phyloP scores from a whole-genome alignment of 805 yeast genomes.

The Sungouiella blattae region DNA sequence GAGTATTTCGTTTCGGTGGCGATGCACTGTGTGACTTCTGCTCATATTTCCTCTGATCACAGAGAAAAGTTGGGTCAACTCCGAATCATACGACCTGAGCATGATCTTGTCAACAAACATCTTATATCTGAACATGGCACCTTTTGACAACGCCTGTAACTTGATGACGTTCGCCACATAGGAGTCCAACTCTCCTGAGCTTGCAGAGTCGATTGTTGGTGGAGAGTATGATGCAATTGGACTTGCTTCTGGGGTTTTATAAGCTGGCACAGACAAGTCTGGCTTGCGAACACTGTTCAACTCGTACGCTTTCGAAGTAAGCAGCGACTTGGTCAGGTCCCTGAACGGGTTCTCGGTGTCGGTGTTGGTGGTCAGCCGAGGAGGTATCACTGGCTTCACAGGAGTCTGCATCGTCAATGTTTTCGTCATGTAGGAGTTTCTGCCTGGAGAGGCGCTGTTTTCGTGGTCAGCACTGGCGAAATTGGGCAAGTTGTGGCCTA shows the following conservation, averaged over 20 bases:
- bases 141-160: conserved; percentile 70
- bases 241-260: not conserved
- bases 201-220: not conserved
- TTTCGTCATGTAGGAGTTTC: conserved; percentile 16
- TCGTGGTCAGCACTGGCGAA: conserved; percentile 46
- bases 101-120: conserved; percentile 62
- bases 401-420: conserved; percentile 8
- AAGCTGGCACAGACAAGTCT: conserved; percentile 3
- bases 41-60: conserved; percentile 47
- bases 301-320: not conserved
- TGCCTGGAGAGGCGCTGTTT: conserved; percentile 15
- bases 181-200: conserved; percentile 1
- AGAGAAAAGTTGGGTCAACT: conserved; percentile 48
- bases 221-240: not conserved
- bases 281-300: conserved; percentile 6
- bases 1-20: conserved; percentile 32
- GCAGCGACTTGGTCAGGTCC: not conserved
- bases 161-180: conserved; percentile 33
- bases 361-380: not conserved
- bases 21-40: conserved; percentile 28
- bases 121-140: conserved; percentile 61
- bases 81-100: conserved; percentile 53
- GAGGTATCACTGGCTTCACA: not conserved
- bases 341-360: conserved; percentile 7
- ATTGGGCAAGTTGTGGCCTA: conserved; percentile 72